These are phyloP conservation scores for Macrotyloma uniflorum DNA, from an alignment of 306 rosid species.

Conservation along the genomic window DNA sequence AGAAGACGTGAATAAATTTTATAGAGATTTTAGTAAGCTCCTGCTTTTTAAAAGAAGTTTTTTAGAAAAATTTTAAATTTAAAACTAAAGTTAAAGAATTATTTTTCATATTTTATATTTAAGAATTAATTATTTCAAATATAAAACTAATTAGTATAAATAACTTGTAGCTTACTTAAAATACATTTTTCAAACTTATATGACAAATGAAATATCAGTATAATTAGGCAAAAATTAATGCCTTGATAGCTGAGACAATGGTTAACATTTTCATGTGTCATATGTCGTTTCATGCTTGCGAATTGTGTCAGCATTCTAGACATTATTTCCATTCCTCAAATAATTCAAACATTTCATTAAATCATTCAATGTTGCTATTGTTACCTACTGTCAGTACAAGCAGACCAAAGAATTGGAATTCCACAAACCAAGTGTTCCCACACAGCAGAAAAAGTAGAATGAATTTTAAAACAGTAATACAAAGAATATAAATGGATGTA, in stretches of 20 bases:
- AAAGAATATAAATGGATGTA: constrained; percentile 33
- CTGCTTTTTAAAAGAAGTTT: no score
- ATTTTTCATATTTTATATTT: no score
- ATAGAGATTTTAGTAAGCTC: no score
- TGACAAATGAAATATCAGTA: no score
- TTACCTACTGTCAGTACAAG: neutral
- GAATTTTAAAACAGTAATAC: constrained; percentile 10
- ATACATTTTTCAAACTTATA: no score
- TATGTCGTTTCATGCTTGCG: neutral
- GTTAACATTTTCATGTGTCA: neutral
- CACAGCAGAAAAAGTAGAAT: constrained; percentile 23
- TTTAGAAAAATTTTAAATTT: no score
- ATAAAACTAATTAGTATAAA: no score
- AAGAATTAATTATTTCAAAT: no score
- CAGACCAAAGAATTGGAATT: constrained; percentile 14
- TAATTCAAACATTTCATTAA: neutral
- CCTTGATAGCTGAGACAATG: neutral
- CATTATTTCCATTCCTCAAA: neutral
- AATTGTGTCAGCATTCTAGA: neutral
- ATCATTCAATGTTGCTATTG: constrained; percentile 1
- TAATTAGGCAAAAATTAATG: no score
- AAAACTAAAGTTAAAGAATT: no score
- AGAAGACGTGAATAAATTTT: neutral
- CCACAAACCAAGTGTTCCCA: constrained; percentile 4
- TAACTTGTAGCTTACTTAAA: no score